Conservation (phyloP, 306 rosid genomes). For the Inga laurina region DNA sequence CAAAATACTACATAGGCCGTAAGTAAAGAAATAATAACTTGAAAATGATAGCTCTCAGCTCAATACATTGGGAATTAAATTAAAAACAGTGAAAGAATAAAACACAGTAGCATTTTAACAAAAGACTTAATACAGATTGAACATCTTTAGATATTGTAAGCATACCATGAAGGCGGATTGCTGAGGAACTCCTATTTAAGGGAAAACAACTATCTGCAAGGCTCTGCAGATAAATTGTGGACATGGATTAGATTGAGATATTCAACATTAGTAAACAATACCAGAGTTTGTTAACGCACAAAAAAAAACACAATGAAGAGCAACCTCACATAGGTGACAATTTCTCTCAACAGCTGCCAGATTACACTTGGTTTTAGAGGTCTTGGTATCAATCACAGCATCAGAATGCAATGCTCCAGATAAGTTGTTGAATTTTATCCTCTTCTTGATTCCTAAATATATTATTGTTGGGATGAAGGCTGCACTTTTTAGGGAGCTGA, state of each 20-base stretch:
- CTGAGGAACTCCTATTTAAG: conserved; percentile 63
- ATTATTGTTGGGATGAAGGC: no score
- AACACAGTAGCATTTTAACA: not conserved
- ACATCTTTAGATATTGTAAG: conserved; percentile 24
- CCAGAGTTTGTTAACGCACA: not conserved
- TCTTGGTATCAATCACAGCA: conserved; percentile 53
- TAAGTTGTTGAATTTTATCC: conserved; percentile 73
- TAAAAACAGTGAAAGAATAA: not conserved
- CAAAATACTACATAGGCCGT: no score
- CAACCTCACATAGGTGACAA: no score
- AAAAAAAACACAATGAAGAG: conserved; percentile 24
- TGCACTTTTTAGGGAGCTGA: conserved; percentile 67
- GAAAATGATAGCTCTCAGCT: no score
- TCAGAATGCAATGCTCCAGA: conserved; percentile 96
- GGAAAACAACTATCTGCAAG: conserved; percentile 83
- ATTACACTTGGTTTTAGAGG: conserved; percentile 76
- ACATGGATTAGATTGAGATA: no score
- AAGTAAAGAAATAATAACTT: no score
- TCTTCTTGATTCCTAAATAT: conserved; percentile 90
- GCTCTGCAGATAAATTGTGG: no score
- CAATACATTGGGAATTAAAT: no score
- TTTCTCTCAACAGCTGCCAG: conserved; percentile 78
- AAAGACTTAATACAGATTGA: conserved; percentile 12
- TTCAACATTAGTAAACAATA: conserved; percentile 8
- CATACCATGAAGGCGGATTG: conserved; percentile 81